phyloP scores from a whole-genome alignment of 805 yeast genomes.

The Yueomyces sp. region DNA sequence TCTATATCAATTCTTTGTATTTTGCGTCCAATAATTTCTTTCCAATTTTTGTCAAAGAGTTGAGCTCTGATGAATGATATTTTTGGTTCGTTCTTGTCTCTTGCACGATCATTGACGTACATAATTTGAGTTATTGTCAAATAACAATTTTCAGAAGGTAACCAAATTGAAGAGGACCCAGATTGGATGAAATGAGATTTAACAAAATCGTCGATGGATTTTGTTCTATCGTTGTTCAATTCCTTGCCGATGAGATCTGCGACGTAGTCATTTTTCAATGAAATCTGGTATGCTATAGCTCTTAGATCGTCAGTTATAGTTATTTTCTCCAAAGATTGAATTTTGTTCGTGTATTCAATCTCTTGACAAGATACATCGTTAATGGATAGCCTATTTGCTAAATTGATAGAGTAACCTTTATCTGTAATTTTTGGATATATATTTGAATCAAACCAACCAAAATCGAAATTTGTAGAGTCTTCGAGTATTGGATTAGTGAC shows the following conservation, averaged over 20 bases:
- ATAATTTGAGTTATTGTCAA: slow-evolving; percentile 32
- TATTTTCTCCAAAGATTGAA: slow-evolving; percentile 1
- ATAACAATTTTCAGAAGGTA: slow-evolving; percentile 38
- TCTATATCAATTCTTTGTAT: slow-evolving; percentile 2
- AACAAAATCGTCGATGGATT: slow-evolving; percentile 4
- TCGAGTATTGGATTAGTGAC: background rate
- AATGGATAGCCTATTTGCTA: background rate
- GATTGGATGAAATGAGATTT: slow-evolving; percentile 30
- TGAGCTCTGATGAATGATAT: background rate
- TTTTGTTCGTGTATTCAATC: slow-evolving; percentile 1
- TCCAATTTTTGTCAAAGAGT: background rate
- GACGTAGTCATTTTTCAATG: slow-evolving; percentile 1
- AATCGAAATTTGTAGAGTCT: background rate
- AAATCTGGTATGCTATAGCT: slow-evolving; percentile 1
- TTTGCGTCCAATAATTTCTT: background rate
- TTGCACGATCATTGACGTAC: slow-evolving; percentile 23
- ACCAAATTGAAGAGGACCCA: slow-evolving; percentile 42
- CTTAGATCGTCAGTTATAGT: slow-evolving; percentile 2
- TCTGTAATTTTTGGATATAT: background rate
- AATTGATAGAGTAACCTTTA: background rate
- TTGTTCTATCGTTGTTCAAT: slow-evolving; percentile 1
- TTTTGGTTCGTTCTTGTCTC: slow-evolving; percentile 15
- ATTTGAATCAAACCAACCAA: background rate
- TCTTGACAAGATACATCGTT: slow-evolving; percentile 1
- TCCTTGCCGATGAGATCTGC: background rate